Percentiles rank a stretch among this genome's conserved stretches.
Conservation (phyloP, 768 basidiomycete species). For the Dacryopinax primogenitus region DNA sequence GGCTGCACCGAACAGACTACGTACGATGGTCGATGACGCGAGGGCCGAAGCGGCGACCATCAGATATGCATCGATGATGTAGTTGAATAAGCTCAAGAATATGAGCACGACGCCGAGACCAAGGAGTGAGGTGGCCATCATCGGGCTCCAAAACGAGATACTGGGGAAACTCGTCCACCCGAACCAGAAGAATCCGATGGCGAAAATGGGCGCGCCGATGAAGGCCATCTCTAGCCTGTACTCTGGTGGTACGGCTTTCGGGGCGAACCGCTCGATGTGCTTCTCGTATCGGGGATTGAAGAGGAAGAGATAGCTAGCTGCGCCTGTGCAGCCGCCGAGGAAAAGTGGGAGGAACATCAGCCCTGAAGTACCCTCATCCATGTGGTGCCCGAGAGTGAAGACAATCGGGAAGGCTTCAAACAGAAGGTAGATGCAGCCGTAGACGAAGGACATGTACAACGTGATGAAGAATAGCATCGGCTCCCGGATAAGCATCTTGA, state of each 20-base stretch:
- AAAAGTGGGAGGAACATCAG: slow-evolving; percentile 24
- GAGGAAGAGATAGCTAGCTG: slow-evolving; percentile 11
- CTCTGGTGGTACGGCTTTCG: slow-evolving; percentile 21
- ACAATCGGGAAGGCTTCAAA: slow-evolving; percentile 27
- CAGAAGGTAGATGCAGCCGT: slow-evolving; percentile 22
- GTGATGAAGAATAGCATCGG: slow-evolving; percentile 23
- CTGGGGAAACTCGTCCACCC: slow-evolving; percentile 17
- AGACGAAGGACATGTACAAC: slow-evolving; percentile 17
- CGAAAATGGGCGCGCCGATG: slow-evolving; percentile 16
- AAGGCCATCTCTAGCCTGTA: slow-evolving; percentile 18
- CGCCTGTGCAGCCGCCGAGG: slow-evolving; percentile 16
- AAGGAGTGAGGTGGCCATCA: slow-evolving; percentile 19
- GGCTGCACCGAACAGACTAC: slow-evolving; percentile 18
- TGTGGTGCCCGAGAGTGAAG: slow-evolving; percentile 21
- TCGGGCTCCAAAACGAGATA: slow-evolving; percentile 10
- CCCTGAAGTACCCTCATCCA: slow-evolving; percentile 24
- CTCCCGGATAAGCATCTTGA: slow-evolving; percentile 22
- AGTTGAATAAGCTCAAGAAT: slow-evolving; percentile 15
- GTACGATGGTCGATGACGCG: slow-evolving; percentile 20
- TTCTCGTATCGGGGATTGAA: slow-evolving; percentile 21
- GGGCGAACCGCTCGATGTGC: slow-evolving; percentile 11
- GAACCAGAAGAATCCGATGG: slow-evolving; percentile 20
- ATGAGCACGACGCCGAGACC: slow-evolving; percentile 19
- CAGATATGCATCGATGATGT: background rate
- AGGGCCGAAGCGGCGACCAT: slow-evolving; percentile 20